Percentiles rank a stretch among this genome's conserved stretches.
These are phyloP conservation scores for Incumbomyces lentus DNA, from an alignment of 2,329 filamentous ascomycete genomes.

Conservation along the genomic window DNA sequence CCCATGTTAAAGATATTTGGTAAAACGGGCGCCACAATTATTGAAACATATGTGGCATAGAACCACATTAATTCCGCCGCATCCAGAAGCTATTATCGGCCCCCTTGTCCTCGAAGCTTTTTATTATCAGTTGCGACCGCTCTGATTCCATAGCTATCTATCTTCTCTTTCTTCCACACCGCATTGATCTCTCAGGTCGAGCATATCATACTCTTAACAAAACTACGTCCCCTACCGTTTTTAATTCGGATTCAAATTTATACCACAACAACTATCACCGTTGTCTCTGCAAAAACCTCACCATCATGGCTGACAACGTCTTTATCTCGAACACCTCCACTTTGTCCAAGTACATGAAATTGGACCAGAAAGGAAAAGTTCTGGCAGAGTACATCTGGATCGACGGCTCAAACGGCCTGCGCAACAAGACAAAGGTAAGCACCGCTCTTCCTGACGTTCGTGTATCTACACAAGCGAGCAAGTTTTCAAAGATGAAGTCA, in stretches of 20 bases:
- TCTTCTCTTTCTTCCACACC: constrained; percentile 4
- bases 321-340: constrained; percentile 35
- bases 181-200: neutral
- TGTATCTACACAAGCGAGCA: too few relatives aligned
- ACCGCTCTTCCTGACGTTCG: neutral
- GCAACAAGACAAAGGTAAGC: constrained; percentile 93
- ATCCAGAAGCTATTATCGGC: neutral
- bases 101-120: neutral
- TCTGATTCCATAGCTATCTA: neutral
- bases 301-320: constrained; percentile 29
- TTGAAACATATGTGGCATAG: neutral
- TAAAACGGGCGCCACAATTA: neutral
- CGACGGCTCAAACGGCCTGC: constrained; percentile 68
- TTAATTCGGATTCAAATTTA: neutral
- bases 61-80: constrained; percentile 2
- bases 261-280: neutral
- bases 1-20: neutral
- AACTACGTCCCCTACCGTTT: neutral
- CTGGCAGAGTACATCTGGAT: constrained; percentile 98
- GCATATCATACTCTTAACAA: neutral
- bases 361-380: constrained; percentile 78
- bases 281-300: constrained; percentile 2
- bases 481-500: neutral
- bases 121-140: constrained; percentile 7
- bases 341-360: constrained; percentile 79